Evolutionary conservation across 2,329 filamentous ascomycete genomes (phyloP).

Genomic region (Kalmusia sp.): DNA sequence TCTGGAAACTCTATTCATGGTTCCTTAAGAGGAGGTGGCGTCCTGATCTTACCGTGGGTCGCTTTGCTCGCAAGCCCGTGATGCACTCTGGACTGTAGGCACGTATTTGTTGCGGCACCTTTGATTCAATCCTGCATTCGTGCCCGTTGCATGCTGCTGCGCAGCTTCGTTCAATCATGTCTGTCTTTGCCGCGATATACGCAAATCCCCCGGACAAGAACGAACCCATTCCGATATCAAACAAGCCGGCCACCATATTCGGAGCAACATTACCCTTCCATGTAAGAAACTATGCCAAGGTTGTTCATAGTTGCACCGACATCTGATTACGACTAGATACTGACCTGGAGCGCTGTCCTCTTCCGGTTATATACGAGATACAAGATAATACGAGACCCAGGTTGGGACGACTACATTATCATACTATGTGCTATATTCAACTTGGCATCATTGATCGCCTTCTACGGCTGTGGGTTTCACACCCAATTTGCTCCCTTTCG

Average conservation of each 20-base stretch:
- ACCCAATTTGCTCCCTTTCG: background rate
- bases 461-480: constrained; percentile 26
- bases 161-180: constrained; percentile 2
- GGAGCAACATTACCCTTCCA: constrained; percentile 37
- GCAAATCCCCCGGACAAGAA: constrained; percentile 31
- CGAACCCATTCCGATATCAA: constrained; percentile 27
- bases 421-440: constrained; percentile 34
- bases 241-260: constrained; percentile 29
- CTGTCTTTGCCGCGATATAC: constrained; percentile 13
- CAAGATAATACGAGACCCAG: constrained; percentile 32
- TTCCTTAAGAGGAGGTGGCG: background rate
- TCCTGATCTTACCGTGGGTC: background rate
- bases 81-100: background rate
- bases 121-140: background rate
- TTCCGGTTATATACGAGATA: constrained; percentile 38
- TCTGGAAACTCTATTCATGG: background rate
- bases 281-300: constrained; percentile 18
- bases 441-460: constrained; percentile 24
- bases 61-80: background rate
- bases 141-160: background rate
- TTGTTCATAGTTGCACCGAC: background rate
- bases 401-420: constrained; percentile 46
- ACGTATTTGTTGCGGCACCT: background rate
- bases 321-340: constrained; percentile 21
- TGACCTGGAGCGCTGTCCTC: constrained; percentile 33